Evolutionary conservation across 345 rosid genomes (phyloP), one percentile per base, ranked within the genome.

Genomic region (Salix suchowensis): DNA sequence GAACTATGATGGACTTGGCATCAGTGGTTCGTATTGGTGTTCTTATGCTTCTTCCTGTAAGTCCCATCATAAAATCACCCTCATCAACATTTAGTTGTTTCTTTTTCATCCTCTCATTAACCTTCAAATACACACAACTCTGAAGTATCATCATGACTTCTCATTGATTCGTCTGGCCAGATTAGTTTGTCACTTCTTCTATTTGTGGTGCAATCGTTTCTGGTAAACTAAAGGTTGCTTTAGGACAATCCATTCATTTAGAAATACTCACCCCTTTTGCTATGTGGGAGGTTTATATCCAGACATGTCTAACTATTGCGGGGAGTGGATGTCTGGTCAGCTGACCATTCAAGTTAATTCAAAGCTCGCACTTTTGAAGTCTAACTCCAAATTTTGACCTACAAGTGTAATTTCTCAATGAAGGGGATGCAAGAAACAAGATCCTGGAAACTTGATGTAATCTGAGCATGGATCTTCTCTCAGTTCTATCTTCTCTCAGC

Each of bases 31-130:
- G 97, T 28, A 93, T 96, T 75, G 93, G 99, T 48, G 64, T 96
- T 73, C 85, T 93, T 75, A 96, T 96, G 99, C 96, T 96, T 83
- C 98, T 96, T 81, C 98, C 99, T 34, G 98, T 96, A 81, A 91
- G 97, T 88, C 60, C 58, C 81, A 67, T 46, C 50, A 15, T 69
- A 18, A 21, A 64, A 44, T 40, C 19, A 9, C 44, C 26, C 44
- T 28, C 18, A n/a, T 44, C 42, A 30, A 21, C 10, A 15, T 73
- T 23, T 46, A 73, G 68, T 7, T 71, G 23, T 52, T 42, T 64
- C 23, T 21, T 32, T 8, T 48, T 15, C 28, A 24, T 55, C 48
- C 42, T 76, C 18, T 42, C 39, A 16, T n/a, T 14, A 28, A 60
- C 62, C 30, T 28, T 24, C 46, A 16, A 26, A 48, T 48, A 34